These are phyloP conservation scores for Berkeleyomyces rouxiae DNA, from an alignment of 2,329 filamentous ascomycete species.

Conservation along the genomic window DNA sequence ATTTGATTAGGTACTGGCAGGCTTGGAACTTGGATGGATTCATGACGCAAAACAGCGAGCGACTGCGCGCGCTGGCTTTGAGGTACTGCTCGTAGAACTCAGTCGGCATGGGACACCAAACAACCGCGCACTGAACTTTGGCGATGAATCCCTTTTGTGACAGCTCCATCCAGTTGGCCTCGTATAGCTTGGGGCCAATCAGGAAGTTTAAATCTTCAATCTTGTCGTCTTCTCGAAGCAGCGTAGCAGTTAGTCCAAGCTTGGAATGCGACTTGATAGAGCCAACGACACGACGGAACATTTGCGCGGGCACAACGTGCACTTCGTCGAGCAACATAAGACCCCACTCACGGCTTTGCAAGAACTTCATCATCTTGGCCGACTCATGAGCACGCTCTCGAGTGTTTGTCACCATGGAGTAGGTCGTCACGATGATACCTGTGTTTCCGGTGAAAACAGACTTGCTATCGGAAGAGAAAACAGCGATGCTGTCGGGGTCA, in stretches of 20 bases:
- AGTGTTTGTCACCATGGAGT: slow-evolving; percentile 95
- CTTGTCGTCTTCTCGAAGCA: slow-evolving; percentile 94
- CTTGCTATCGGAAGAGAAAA: slow-evolving; percentile 92
- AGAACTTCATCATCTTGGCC: slow-evolving; percentile 93
- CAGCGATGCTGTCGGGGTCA: slow-evolving; percentile 77
- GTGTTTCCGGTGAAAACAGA: slow-evolving; percentile 72
- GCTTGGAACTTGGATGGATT: slow-evolving; percentile 95
- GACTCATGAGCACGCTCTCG: slow-evolving; percentile 79
- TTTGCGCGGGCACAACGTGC: slow-evolving; percentile 90
- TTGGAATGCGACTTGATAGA: slow-evolving; percentile 92
- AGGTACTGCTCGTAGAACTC: slow-evolving; percentile 97
- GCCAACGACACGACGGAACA: slow-evolving; percentile 87
- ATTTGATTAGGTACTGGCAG: slow-evolving; percentile 95
- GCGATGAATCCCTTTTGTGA: slow-evolving; percentile 95
- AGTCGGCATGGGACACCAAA: slow-evolving; percentile 98
- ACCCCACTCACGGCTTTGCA: slow-evolving; percentile 82
- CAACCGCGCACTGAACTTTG: slow-evolving; percentile 91
- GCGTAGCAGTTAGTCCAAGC: slow-evolving; percentile 79
- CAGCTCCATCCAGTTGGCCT: slow-evolving; percentile 98
- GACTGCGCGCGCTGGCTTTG: slow-evolving; percentile 38
- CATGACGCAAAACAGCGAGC: slow-evolving; percentile 67
- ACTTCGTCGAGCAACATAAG: slow-evolving; percentile 95
- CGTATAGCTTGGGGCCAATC: slow-evolving; percentile 92
- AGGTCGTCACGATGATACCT: slow-evolving; percentile 92
- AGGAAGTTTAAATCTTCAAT: slow-evolving; percentile 95